Base-by-base conservation (phyloP, 148 eudicot genomes). In the Suaeda aralocaspica region DNA sequence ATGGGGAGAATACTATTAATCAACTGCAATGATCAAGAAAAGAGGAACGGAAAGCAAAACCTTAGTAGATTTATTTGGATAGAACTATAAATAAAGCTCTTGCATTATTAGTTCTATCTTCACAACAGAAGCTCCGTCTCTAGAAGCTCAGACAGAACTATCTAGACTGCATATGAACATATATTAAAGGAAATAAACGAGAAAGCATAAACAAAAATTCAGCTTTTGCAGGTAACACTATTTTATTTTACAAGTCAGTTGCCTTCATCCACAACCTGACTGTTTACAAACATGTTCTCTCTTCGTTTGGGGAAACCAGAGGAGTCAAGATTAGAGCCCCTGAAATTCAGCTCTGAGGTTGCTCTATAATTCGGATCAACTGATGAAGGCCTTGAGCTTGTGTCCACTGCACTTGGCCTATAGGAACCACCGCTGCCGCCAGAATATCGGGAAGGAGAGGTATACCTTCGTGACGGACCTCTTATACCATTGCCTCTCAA, bases 401-500 rank as follows among this genome's bases (percentile, higher is more conserved):
- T 67, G 34, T 92, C 98, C 29, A 75, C 77, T 10, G 85, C 21
- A 59, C 24, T 72, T 4, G 90, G 83, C 80, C 91, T 84, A 34
- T 73, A 87, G 14, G 93, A 61, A 72, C 68, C 71, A 11, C 83
- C 74, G 15, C 82, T 59, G 60, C 85, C 90, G 51, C 83, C 83
- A 19, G 87, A 44, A 71, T 91, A 94, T 22, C 86, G 83, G 15
- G 97, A 76, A n/a, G 98, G 98, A 60, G 99, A 89, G 5, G 74
- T 84, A 66, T 89, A 94, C 83, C 97, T 89, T 82, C 95, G 84
- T 52, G 92, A 25, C 3, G 88, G 71, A 46, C 87, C 91, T 78
- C 95, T 78, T 34, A 87, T 53, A 59, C 88, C 85, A 41, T 84
- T 82, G 57, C 85, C 78, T 77, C 92, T 85, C 61, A 86, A 44